phyloP scores from a whole-genome alignment of 1,284 basidiomycete genomes.

The Cryptococcus jaspeensis region DNA sequence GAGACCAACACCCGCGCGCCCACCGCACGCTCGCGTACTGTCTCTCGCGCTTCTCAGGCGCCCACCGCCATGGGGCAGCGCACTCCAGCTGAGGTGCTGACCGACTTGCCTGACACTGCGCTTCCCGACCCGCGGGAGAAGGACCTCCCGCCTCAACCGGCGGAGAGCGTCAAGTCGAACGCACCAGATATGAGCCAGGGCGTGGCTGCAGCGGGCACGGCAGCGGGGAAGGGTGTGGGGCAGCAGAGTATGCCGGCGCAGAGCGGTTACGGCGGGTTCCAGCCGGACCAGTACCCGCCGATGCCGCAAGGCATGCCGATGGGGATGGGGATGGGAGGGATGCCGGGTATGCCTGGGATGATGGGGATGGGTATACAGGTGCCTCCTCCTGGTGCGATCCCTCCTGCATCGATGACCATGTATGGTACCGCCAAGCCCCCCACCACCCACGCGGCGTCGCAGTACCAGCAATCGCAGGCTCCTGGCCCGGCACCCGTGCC shows the following conservation, averaged over 20 bases:
- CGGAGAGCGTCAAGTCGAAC: slow-evolving; percentile 26
- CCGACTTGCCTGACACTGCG: slow-evolving; percentile 18
- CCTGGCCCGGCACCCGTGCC: neutral
- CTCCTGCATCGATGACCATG: neutral
- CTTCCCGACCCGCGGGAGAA: slow-evolving; percentile 22
- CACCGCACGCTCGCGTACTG: neutral
- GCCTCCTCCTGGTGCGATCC: neutral
- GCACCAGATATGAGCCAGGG: no score
- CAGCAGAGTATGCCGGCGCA: neutral
- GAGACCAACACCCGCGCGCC: slow-evolving; percentile 28
- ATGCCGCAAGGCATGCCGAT: neutral
- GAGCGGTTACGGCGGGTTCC: neutral
- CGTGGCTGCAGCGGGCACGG: neutral
- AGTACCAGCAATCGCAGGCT: neutral
- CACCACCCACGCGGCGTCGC: neutral
- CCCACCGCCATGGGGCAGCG: neutral
- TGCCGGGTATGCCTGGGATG: neutral
- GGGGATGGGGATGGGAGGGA: neutral
- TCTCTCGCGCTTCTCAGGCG: slow-evolving; percentile 4
- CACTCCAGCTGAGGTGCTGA: slow-evolving; percentile 5
- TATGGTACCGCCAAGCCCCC: neutral
- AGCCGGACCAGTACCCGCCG: slow-evolving; percentile 2
- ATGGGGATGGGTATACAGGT: neutral
- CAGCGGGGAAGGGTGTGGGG: neutral
- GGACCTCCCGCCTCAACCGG: slow-evolving; percentile 31